These are phyloP conservation scores for Acanthamoeba culbertsoni DNA, from an alignment of 208 protist species.

Conservation along the genomic window DNA sequence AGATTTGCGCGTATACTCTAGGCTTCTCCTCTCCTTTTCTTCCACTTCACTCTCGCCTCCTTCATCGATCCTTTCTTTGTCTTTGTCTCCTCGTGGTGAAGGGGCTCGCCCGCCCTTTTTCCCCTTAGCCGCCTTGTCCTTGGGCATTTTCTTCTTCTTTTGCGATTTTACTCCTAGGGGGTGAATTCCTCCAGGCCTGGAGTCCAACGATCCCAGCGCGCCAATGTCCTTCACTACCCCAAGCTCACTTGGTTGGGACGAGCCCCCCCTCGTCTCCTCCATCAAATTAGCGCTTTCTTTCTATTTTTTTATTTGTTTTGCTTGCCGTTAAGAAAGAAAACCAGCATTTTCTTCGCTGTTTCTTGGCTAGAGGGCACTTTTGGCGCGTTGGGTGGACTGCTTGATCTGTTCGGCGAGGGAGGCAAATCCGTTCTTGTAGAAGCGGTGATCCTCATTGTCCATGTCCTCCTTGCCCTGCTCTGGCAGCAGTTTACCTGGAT, in stretches of 20 bases:
- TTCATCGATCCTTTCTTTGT: neutral
- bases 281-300: no score
- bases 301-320: no score
- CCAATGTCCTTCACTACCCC: no score
- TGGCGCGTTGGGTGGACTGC: neutral
- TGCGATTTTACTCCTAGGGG: no score
- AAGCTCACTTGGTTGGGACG: no score
- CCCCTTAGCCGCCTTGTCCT: neutral
- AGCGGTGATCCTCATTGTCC: neutral
- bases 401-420: neutral
- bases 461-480: constrained; percentile 6
- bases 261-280: no score
- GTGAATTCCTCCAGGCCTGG: no score
- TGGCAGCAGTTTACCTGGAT: neutral
- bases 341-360: no score
- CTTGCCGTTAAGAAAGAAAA: no score
- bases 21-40: neutral
- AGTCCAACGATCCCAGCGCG: no score
- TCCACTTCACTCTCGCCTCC: neutral
- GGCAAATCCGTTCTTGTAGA: constrained; percentile 4
- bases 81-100: neutral
- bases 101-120: neutral
- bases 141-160: neutral
- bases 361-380: neutral
- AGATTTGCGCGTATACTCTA: neutral